Evolutionary conservation across 2,329 filamentous ascomycete species (phyloP), one percentile per base, ranked within the genome.

Genomic region (Penicillium sp.): DNA sequence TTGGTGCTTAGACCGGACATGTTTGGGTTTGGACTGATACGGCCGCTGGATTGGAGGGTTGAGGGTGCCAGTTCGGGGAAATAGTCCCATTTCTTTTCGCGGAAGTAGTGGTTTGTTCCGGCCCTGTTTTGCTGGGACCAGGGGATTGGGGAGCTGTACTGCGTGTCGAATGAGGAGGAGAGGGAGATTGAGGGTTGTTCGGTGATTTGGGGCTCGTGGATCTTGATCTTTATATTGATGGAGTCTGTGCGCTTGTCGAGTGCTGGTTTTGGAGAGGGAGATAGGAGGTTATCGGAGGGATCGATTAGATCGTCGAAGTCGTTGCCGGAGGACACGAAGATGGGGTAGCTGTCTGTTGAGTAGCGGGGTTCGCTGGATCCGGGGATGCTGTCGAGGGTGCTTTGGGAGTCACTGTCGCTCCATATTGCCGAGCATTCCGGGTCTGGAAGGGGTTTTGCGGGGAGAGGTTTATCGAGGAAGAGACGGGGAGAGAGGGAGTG

Each of bases 41-140:
- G 54, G 12, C 36, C 54, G 19, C 13, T 50, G 25, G 49, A 38
- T 18, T 56, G 60, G 4, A 61, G 8, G n/a, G 59, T 52, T 3
- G 64, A 62, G 3, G 66, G 64, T 0, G 63, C 69, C 28, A 72
- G 41, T 49, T 72, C 69, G 1, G 69, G 69, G 49, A 72, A 72
- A 53, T 70, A 69, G 52, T 71, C 67, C 67, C 66, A 72, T 51
- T 70, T 71, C 56, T 72, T 72, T 38, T 72, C 68, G 6, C 68
- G 62, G 38, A 71, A 71, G 38, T 71, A 71, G 52, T 68, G 67
- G 46, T 64, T 67, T 4, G 63, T 57, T 16, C 62, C 64, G 3
- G 53, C 47, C 4, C 57, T 57, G 7, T 43, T 57, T 22, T 55
- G n/a, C n/a, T n/a, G 52, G 9, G 43, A 46, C 61, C 63, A 64